A percentile compares a stretch with the other conserved stretches of the same genome.
phyloP scores from a whole-genome alignment of 164 flowering plant genomes.

The Magnolia sinica region DNA sequence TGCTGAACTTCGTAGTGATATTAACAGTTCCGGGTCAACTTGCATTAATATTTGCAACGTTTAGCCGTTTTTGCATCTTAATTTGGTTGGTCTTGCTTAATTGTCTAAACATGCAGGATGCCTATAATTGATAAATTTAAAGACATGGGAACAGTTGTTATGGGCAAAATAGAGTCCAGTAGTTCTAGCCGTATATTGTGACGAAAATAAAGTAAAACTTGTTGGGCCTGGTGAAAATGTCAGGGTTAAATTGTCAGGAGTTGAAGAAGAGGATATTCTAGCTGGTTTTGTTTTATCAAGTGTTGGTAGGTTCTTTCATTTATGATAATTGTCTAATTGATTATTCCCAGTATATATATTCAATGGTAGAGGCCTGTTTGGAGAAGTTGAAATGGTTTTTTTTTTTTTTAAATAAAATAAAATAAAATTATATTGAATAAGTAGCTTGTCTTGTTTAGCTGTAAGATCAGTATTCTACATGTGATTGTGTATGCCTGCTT shows the following conservation, averaged over 20 bases:
- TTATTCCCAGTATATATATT: too few relatives aligned
- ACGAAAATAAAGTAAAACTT: constrained; percentile 65
- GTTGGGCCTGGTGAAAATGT: constrained; percentile 97
- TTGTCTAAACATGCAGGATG: too few relatives aligned
- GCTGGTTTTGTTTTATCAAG: constrained; percentile 83
- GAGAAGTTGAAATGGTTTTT: neutral
- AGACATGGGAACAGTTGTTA: constrained; percentile 54
- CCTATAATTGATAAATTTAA: constrained; percentile 56
- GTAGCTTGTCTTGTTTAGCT: too few relatives aligned
- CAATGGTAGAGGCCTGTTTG: neutral
- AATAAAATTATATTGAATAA: too few relatives aligned
- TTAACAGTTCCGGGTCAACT: too few relatives aligned
- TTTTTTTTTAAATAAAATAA: too few relatives aligned
- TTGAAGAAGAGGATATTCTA: constrained; percentile 89
- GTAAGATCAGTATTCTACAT: neutral
- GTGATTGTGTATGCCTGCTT: neutral
- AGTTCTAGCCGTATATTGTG: constrained; percentile 42
- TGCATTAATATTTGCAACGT: too few relatives aligned
- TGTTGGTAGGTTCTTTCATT: constrained; percentile 42
- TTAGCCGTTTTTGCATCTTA: too few relatives aligned
- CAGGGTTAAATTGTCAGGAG: constrained; percentile 24
- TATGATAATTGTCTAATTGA: too few relatives aligned
- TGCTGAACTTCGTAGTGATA: too few relatives aligned
- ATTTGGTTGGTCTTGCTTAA: too few relatives aligned
- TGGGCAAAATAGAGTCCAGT: constrained; percentile 46